Evolutionary conservation across 129 eudicot species (phyloP).

Genomic region (Flaveria bidentis): DNA sequence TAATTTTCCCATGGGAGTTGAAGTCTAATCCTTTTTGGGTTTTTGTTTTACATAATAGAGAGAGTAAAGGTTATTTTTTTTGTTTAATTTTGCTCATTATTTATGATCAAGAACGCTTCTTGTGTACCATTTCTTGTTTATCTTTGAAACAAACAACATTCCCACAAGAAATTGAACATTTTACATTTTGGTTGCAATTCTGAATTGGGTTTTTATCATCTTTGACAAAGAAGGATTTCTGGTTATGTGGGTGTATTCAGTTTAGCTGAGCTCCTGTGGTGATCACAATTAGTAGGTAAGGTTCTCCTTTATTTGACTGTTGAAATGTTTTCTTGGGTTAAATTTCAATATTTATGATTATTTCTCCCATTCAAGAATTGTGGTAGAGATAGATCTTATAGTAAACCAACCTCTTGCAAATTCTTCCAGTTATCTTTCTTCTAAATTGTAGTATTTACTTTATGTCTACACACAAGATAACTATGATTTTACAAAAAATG

Average conservation of each 20-base stretch:
- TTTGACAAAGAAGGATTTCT: not conserved
- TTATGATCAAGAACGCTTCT: slow-evolving; percentile 12
- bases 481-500: not conserved
- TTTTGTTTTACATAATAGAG: not conserved
- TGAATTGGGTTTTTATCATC: slow-evolving; percentile 17
- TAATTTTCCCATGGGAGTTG: slow-evolving; percentile 12
- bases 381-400: slow-evolving; percentile 17
- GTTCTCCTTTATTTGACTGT: slow-evolving; percentile 1
- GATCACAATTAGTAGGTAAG: slow-evolving; percentile 26
- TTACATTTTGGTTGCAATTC: slow-evolving; percentile 24
- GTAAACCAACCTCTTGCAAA: not conserved
- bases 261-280: slow-evolving; percentile 19
- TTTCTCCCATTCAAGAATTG: slow-evolving; percentile 23
- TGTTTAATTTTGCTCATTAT: slow-evolving; percentile 5
- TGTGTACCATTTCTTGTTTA: slow-evolving; percentile 26
- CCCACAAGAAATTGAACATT: slow-evolving; percentile 11
- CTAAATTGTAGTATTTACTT: not conserved
- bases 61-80: not conserved
- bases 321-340: not conserved
- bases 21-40: slow-evolving; percentile 18
- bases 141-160: slow-evolving; percentile 13
- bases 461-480: not conserved
- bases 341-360: slow-evolving; percentile 15
- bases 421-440: not conserved
- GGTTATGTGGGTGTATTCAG: slow-evolving; percentile 16